Percentiles rank a stretch among this genome's conserved stretches.
These are phyloP conservation scores for Trichosporon ovoides DNA, from an alignment of 1,284 basidiomycete species.

Conservation along the genomic window DNA sequence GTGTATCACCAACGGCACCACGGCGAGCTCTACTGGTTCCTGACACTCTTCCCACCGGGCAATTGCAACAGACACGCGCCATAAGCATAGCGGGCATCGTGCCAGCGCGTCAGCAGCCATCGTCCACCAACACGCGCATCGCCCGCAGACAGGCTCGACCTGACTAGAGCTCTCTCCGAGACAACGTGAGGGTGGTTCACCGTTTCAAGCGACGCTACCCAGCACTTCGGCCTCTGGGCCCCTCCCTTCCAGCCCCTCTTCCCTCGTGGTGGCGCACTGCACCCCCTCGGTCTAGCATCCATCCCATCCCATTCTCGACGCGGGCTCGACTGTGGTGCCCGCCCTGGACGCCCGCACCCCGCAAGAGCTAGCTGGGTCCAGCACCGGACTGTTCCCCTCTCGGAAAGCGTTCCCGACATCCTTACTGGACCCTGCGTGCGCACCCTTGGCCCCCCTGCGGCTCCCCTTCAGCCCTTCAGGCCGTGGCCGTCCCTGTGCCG, in stretches of 20 bases:
- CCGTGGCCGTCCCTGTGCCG: neutral
- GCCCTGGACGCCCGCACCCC: neutral
- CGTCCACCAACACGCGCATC: neutral
- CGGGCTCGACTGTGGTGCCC: neutral
- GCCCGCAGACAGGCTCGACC: neutral
- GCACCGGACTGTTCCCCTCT: neutral
- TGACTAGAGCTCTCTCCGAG: neutral
- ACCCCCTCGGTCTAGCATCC: no score
- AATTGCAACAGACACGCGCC: no score
- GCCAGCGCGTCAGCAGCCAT: neutral
- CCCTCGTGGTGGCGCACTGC: no score
- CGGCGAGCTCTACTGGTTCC: no score
- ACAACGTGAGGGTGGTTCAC: neutral
- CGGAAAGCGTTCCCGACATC: slow-evolving; percentile 4
- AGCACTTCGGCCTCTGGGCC: no score
- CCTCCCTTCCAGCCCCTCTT: no score
- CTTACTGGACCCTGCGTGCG: neutral
- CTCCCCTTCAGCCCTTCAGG: neutral
- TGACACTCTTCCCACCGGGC: no score
- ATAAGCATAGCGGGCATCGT: no score
- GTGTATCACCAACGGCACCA: no score
- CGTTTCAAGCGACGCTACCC: no score
- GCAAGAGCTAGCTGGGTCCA: neutral
- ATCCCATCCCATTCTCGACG: no score
- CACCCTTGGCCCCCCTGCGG: no score